Conservation (phyloP, 2,329 filamentous ascomycete genomes). For the Penicillium sp. region DNA sequence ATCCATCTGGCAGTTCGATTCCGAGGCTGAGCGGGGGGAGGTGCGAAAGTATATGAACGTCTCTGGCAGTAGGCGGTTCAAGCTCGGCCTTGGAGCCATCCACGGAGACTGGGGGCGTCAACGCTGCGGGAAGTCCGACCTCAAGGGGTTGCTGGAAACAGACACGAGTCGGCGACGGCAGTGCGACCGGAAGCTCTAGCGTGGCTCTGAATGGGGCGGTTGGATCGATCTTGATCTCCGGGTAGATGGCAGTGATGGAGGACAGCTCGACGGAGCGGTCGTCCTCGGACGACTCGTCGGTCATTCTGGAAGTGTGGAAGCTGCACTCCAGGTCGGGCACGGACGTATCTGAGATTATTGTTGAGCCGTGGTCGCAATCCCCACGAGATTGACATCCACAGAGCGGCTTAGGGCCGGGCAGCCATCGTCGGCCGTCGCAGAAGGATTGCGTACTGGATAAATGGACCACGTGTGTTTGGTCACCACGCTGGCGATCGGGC, state of each 20-base stretch:
- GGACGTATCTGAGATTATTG: slow-evolving; percentile 4
- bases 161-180: slow-evolving; percentile 52
- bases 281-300: slow-evolving; percentile 43
- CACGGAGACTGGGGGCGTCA: slow-evolving; percentile 45
- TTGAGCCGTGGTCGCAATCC: slow-evolving; percentile 9
- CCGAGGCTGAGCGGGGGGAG: slow-evolving; percentile 56
- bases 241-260: slow-evolving; percentile 60
- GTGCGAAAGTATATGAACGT: slow-evolving; percentile 51
- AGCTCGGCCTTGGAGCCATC: slow-evolving; percentile 31
- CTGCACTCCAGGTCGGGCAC: slow-evolving; percentile 1
- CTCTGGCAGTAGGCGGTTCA: slow-evolving; percentile 25
- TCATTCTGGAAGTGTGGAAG: slow-evolving; percentile 28
- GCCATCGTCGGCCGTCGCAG: slow-evolving; percentile 8
- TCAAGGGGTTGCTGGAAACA: slow-evolving; percentile 41
- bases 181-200: slow-evolving; percentile 56
- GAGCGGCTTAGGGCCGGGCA: slow-evolving; percentile 1
- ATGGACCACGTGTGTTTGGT: too few species aligned
- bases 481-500: slow-evolving; percentile 18
- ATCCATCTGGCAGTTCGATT: slow-evolving; percentile 54
- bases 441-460: slow-evolving; percentile 10
- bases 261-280: slow-evolving; percentile 60
- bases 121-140: slow-evolving; percentile 31
- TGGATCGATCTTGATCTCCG: slow-evolving; percentile 55
- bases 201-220: slow-evolving; percentile 49
- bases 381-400: not conserved